These are phyloP conservation scores for Fusarium nurragi DNA, from an alignment of 2,329 filamentous ascomycete species.

Conservation along the genomic window DNA sequence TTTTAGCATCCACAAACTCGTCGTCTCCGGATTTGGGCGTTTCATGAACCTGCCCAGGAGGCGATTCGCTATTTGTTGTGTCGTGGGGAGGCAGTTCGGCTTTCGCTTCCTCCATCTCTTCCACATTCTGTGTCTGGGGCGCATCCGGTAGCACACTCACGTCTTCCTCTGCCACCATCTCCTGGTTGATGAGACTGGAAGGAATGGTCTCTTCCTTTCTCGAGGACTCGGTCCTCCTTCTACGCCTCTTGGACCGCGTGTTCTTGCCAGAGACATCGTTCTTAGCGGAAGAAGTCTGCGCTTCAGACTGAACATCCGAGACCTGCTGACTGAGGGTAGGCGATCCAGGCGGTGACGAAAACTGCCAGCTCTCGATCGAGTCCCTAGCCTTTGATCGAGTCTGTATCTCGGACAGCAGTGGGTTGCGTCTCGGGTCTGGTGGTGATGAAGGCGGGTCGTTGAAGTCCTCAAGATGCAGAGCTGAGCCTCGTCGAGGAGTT, in stretches of 20 bases:
- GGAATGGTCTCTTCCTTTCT: constrained; percentile 42
- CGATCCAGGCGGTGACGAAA: constrained; percentile 67
- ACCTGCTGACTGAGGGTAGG: constrained; percentile 52
- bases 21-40: constrained; percentile 57
- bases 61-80: constrained; percentile 28
- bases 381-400: constrained; percentile 54
- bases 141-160: constrained; percentile 6
- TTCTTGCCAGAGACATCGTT: constrained; percentile 6
- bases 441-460: constrained; percentile 68
- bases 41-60: constrained; percentile 40
- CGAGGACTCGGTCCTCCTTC: constrained; percentile 28
- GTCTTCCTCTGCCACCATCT: constrained; percentile 1
- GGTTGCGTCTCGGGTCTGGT: constrained; percentile 63
- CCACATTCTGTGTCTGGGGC: not conserved
- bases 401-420: constrained; percentile 62
- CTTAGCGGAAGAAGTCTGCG: constrained; percentile 8
- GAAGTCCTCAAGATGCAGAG: constrained; percentile 59
- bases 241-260: constrained; percentile 24
- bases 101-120: constrained; percentile 6
- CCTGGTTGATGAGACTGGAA: constrained; percentile 45
- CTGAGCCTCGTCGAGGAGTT: constrained; percentile 66
- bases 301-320: constrained; percentile 8
- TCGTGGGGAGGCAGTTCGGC: constrained; percentile 4
- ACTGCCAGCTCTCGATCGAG: constrained; percentile 58
- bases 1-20: constrained; percentile 61